phyloP scores from a whole-genome alignment of 352 stramenopile species.

The Hyaloperonospora brassicae region DNA sequence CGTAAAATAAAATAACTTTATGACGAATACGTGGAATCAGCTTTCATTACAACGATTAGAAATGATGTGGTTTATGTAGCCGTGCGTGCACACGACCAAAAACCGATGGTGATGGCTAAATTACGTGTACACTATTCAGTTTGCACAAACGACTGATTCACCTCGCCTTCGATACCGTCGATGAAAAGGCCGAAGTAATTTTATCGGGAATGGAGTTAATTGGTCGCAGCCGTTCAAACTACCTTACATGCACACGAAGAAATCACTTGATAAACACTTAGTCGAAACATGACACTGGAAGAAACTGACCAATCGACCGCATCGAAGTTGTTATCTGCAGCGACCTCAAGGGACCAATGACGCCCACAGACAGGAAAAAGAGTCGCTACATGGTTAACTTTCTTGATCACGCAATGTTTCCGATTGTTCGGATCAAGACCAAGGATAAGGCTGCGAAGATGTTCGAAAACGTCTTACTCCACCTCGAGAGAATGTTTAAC shows the following conservation, averaged over 20 bases:
- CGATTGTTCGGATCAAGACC: conserved; percentile 1
- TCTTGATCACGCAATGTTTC: conserved; percentile 9
- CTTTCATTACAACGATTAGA: too few species aligned
- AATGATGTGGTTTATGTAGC: background rate
- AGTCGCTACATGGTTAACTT: conserved; percentile 4
- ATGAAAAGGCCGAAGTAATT: background rate
- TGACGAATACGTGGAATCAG: background rate
- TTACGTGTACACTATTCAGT: background rate
- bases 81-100: background rate
- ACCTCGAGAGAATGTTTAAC: background rate
- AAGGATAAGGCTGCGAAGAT: conserved; percentile 5
- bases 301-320: background rate
- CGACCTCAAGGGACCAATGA: background rate
- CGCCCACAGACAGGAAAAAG: too few species aligned
- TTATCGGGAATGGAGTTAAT: background rate
- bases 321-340: background rate
- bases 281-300: background rate
- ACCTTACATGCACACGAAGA: background rate
- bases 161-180: background rate
- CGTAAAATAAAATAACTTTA: background rate
- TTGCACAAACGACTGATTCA: background rate
- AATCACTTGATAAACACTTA: background rate
- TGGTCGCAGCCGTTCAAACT: background rate
- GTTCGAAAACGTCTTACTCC: background rate
- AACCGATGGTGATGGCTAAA: too few species aligned